Percentiles rank a stretch among this genome's conserved stretches.
These are phyloP conservation scores for Candida xyloterini DNA, from an alignment of 805 yeast genomes.

Conservation along the genomic window DNA sequence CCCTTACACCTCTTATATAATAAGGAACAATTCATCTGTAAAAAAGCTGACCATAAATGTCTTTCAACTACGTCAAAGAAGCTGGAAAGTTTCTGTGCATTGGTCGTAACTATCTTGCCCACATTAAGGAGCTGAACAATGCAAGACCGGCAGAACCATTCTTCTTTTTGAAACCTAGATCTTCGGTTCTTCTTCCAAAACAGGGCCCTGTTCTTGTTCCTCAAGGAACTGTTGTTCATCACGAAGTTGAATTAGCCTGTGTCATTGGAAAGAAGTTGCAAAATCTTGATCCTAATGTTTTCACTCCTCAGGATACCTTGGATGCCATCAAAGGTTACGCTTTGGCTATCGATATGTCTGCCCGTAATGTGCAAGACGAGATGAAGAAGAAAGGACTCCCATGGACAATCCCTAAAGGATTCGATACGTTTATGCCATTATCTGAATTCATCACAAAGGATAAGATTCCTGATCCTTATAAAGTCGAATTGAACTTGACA, in stretches of 20 bases:
- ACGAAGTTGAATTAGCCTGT: slow-evolving; percentile 90
- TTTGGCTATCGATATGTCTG: slow-evolving; percentile 90
- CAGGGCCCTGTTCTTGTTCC: slow-evolving; percentile 84
- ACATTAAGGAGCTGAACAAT: slow-evolving; percentile 85
- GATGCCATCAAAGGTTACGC: slow-evolving; percentile 85
- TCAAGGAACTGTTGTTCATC: slow-evolving; percentile 74
- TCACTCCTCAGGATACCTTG: slow-evolving; percentile 64
- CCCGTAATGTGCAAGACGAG: slow-evolving; percentile 91
- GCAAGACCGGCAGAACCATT: slow-evolving; percentile 82
- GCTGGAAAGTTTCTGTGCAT: slow-evolving; percentile 87
- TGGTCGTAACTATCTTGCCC: slow-evolving; percentile 97
- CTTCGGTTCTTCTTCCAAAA: slow-evolving; percentile 64
- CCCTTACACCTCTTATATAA: not conserved
- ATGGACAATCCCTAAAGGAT: slow-evolving; percentile 96
- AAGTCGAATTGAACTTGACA: slow-evolving; percentile 57
- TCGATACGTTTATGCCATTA: slow-evolving; percentile 93
- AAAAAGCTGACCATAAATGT: slow-evolving; percentile 32
- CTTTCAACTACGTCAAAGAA: slow-evolving; percentile 48
- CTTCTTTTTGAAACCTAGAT: slow-evolving; percentile 86
- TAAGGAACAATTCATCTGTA: not conserved
- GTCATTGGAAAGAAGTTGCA: slow-evolving; percentile 62
- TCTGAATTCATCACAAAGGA: slow-evolving; percentile 66
- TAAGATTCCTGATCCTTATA: slow-evolving; percentile 68
- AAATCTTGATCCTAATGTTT: slow-evolving; percentile 53
- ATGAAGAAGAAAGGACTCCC: slow-evolving; percentile 94